Conservation (phyloP, 768 basidiomycete genomes). For the Boletellus ananiceps region DNA sequence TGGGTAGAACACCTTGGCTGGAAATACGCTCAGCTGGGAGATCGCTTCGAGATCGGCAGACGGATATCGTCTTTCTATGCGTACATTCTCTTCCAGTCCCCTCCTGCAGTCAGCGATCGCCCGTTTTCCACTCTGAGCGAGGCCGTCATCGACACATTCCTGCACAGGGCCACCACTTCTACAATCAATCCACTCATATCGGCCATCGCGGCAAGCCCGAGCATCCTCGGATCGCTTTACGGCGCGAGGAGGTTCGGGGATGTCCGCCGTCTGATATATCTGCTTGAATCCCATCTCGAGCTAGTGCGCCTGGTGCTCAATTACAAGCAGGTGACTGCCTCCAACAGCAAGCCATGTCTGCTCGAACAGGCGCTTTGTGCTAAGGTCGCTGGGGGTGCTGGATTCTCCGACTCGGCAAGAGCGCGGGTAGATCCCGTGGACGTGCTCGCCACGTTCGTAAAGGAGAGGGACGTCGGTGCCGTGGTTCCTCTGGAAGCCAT, state of each 20-base stretch:
- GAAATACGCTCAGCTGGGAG: conserved; percentile 79
- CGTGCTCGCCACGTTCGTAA: conserved; percentile 63
- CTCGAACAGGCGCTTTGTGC: conserved; percentile 76
- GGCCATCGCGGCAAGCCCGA: conserved; percentile 57
- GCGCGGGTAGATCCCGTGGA: conserved; percentile 69
- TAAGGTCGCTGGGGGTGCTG: conserved; percentile 47
- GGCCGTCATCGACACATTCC: conserved; percentile 62
- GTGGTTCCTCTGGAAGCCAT: conserved; percentile 63
- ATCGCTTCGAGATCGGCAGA: conserved; percentile 78
- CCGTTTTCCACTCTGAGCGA: conserved; percentile 61
- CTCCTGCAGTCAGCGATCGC: conserved; percentile 47
- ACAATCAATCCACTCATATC: conserved; percentile 79
- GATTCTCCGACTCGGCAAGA: conserved; percentile 41
- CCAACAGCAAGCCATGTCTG: conserved; percentile 49
- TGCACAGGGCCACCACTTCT: conserved; percentile 71
- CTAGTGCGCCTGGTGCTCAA: conserved; percentile 61
- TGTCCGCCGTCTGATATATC: conserved; percentile 58
- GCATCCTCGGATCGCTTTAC: conserved; percentile 57
- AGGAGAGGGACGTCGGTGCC: conserved; percentile 56
- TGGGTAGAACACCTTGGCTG: conserved; percentile 85
- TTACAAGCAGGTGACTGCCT: conserved; percentile 48
- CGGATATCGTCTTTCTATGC: conserved; percentile 63
- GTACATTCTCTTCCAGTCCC: conserved; percentile 58
- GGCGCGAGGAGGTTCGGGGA: conserved; percentile 64
- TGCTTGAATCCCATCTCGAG: conserved; percentile 63